phyloP scores from a whole-genome alignment of 768 basidiomycete species.

The Lactifluus hygrophoroides region DNA sequence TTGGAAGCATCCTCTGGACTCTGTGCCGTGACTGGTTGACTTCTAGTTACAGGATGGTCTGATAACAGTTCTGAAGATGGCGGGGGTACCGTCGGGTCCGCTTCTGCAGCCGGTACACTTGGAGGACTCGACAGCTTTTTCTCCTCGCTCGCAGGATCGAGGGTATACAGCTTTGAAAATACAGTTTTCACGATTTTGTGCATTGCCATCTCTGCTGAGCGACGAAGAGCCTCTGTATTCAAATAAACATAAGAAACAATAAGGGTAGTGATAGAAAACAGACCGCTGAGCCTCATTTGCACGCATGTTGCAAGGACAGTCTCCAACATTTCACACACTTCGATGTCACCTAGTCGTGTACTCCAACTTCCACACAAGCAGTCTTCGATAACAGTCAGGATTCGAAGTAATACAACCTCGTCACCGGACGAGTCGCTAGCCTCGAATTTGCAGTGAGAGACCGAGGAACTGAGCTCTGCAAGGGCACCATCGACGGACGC shows the following conservation, averaged over 20 bases:
- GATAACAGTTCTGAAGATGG: background rate
- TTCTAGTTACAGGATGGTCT: background rate
- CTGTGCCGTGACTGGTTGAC: background rate
- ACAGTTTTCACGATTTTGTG: conserved; percentile 77
- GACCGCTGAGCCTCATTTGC: conserved; percentile 93
- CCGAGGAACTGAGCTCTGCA: conserved; percentile 75
- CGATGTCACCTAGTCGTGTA: conserved; percentile 74
- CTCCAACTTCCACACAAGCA: conserved; percentile 68
- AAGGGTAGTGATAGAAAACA: conserved; percentile 25
- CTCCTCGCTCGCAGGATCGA: conserved; percentile 64
- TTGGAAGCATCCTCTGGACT: background rate
- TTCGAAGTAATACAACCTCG: conserved; percentile 88
- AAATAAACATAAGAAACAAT: conserved; percentile 13
- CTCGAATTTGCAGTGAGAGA: conserved; percentile 97
- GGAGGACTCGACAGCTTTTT: conserved; percentile 49
- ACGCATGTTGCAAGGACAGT: conserved; percentile 95
- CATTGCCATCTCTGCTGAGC: conserved; percentile 85
- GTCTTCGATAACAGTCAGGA: conserved; percentile 82
- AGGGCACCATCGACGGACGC: conserved; percentile 56
- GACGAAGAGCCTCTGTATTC: conserved; percentile 67
- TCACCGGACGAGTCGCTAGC: conserved; percentile 96
- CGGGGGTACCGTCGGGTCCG: background rate
- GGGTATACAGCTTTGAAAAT: conserved; percentile 60
- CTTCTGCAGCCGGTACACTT: conserved; percentile 25
- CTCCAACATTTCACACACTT: conserved; percentile 97